These are phyloP conservation scores for Malassezia japonica DNA, from an alignment of 1,284 basidiomycete genomes.

Conservation along the genomic window DNA sequence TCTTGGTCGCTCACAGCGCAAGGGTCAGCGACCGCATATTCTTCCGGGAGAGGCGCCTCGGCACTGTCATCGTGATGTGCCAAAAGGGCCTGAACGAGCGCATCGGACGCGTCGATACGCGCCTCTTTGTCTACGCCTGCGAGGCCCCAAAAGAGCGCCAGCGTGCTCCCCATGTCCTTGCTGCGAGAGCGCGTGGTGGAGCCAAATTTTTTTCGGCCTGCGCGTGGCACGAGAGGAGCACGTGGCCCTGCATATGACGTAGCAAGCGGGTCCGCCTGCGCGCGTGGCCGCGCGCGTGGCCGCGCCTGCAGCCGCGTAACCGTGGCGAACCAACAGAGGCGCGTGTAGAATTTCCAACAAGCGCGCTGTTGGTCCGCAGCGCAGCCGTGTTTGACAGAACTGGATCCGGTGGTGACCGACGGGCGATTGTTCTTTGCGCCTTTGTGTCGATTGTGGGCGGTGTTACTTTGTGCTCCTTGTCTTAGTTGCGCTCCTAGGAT, in stretches of 20 bases:
- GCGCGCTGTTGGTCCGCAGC: neutral
- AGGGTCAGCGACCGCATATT: slow-evolving; percentile 22
- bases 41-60: slow-evolving; percentile 29
- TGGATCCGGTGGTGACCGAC: neutral
- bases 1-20: slow-evolving; percentile 16
- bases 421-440: no score
- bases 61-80: slow-evolving; percentile 13
- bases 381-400: neutral
- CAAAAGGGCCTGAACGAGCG: slow-evolving; percentile 63
- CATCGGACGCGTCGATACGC: slow-evolving; percentile 72
- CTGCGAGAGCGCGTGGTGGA: slow-evolving; percentile 9
- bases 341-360: slow-evolving; percentile 1
- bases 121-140: slow-evolving; percentile 72
- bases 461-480: neutral
- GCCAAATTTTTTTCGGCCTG: neutral
- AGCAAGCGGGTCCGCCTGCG: neutral
- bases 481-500: neutral
- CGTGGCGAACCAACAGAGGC: neutral
- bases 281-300: neutral
- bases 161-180: slow-evolving; percentile 62
- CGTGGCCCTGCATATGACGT: slow-evolving; percentile 3
- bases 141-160: slow-evolving; percentile 86
- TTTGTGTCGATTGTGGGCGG: no score
- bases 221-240: no score
- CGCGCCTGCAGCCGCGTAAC: neutral